Conservation (phyloP, 2,329 filamentous ascomycete genomes). For the Hypocreales sp. region DNA sequence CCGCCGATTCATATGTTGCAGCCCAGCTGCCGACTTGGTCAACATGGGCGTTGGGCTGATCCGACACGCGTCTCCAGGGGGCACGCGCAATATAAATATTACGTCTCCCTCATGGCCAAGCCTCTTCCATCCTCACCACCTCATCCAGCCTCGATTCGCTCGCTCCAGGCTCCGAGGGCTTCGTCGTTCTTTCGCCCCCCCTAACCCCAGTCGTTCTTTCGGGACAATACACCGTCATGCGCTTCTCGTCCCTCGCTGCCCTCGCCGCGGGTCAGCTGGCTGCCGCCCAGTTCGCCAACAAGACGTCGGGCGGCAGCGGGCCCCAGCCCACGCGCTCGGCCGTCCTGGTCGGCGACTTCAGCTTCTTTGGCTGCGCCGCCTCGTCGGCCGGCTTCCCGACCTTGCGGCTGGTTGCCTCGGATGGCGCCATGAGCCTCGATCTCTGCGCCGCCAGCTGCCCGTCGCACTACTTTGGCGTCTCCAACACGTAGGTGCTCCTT, state of each 20-base stretch:
- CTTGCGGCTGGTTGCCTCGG: conserved; percentile 7
- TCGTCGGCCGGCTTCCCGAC: conserved; percentile 8
- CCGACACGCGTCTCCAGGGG: too few species aligned
- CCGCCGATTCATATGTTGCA: too few species aligned
- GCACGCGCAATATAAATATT: too few species aligned
- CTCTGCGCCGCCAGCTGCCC: conserved; percentile 10
- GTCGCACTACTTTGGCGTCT: conserved; percentile 11
- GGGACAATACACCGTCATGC: conserved; percentile 12
- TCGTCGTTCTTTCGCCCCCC: conserved; percentile 4
- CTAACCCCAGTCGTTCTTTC: conserved; percentile 9
- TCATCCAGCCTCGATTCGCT: conserved; percentile 15
- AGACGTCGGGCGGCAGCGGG: conserved; percentile 7
- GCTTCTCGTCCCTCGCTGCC: conserved; percentile 13
- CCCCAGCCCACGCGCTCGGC: conserved; percentile 9
- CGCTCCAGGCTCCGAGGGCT: conserved; percentile 11
- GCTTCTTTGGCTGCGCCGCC: conserved; percentile 11
- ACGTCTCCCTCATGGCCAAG: too few species aligned
- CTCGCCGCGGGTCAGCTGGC: conserved; percentile 15
- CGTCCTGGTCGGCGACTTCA: conserved; percentile 6
- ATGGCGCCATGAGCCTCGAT: conserved; percentile 9
- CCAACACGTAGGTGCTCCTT: conserved; percentile 8
- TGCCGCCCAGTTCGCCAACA: conserved; percentile 9
- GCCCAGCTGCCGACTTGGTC: too few species aligned
- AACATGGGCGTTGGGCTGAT: too few species aligned
- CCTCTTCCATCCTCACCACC: conserved; percentile 6